These are phyloP conservation scores for Apiospora malaysiana DNA, from an alignment of 2,329 filamentous ascomycete genomes.

Conservation along the genomic window DNA sequence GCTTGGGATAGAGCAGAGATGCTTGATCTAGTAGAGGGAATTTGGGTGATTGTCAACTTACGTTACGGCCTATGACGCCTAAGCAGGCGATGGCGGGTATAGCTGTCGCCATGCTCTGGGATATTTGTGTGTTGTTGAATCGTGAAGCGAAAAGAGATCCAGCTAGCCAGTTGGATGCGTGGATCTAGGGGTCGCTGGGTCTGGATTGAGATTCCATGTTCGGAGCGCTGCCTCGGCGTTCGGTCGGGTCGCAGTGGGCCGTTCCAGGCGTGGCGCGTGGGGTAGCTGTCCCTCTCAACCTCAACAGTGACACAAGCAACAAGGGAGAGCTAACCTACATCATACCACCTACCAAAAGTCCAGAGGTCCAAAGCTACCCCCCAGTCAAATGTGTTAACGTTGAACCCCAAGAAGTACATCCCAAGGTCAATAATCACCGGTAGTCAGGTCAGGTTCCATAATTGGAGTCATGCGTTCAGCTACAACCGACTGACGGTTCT, in stretches of 20 bases:
- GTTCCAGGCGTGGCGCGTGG: neutral
- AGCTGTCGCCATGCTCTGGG: slow-evolving; percentile 59
- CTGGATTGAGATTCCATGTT: neutral
- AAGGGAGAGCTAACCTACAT: neutral
- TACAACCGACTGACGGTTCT: neutral
- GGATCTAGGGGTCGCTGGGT: neutral
- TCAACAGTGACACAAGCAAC: neutral
- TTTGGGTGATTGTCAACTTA: slow-evolving; percentile 48
- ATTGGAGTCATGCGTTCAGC: slow-evolving; percentile 10
- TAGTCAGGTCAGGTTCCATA: neutral
- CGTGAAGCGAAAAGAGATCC: slow-evolving; percentile 1
- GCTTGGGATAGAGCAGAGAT: neutral
- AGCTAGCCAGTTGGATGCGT: neutral
- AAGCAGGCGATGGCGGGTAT: slow-evolving; percentile 89
- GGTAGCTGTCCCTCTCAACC: neutral
- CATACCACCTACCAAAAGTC: too few relatives aligned
- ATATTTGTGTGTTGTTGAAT: slow-evolving; percentile 4
- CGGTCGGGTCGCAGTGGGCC: too few relatives aligned
- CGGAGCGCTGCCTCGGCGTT: neutral
- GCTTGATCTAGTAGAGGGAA: neutral
- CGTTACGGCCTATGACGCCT: slow-evolving; percentile 91
- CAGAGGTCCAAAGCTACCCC: neutral
- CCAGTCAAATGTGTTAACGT: neutral
- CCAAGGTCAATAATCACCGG: too few relatives aligned
- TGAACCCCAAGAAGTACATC: neutral